Evolutionary conservation across 768 basidiomycete species (phyloP).

Genomic region (Xerocomellus intermedius): DNA sequence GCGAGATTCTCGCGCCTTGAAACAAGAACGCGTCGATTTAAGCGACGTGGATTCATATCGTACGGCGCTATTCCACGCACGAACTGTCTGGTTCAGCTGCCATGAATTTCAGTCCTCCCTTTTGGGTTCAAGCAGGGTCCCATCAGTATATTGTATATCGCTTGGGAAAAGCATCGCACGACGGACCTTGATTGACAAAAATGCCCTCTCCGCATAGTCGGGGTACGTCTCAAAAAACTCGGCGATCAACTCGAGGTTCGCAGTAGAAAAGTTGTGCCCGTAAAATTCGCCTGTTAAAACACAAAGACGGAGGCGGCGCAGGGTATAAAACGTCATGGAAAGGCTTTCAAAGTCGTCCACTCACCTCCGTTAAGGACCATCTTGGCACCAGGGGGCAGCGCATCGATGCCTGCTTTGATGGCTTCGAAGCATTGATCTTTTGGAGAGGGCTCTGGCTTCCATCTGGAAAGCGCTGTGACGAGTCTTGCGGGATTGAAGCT

Average conservation of each 20-base stretch:
- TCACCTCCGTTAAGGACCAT: constrained; percentile 51
- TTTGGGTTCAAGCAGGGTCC: too few relatives aligned
- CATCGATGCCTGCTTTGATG: constrained; percentile 41
- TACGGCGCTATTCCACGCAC: constrained; percentile 19
- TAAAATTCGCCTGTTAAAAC: constrained; percentile 53
- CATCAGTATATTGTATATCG: too few relatives aligned
- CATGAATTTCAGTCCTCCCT: constrained; percentile 1
- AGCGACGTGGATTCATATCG: too few relatives aligned
- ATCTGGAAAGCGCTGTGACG: constrained; percentile 22
- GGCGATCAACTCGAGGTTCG: constrained; percentile 48
- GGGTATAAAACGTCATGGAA: not conserved
- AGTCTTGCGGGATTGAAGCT: not conserved
- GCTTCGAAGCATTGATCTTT: constrained; percentile 56
- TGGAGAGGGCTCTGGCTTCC: constrained; percentile 45
- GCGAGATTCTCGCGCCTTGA: constrained; percentile 40
- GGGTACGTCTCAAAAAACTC: constrained; percentile 46
- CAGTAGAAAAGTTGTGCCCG: constrained; percentile 37
- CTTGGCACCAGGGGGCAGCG: constrained; percentile 43
- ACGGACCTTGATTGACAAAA: constrained; percentile 36
- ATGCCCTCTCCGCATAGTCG: constrained; percentile 33
- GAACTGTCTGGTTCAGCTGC: constrained; percentile 24
- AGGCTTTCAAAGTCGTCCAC: not conserved
- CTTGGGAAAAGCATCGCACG: not conserved
- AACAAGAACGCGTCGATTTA: too few relatives aligned
- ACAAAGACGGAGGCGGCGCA: too few relatives aligned